phyloP scores from a whole-genome alignment of 2,329 filamentous ascomycete genomes.

The Xylariaceae sp. region DNA sequence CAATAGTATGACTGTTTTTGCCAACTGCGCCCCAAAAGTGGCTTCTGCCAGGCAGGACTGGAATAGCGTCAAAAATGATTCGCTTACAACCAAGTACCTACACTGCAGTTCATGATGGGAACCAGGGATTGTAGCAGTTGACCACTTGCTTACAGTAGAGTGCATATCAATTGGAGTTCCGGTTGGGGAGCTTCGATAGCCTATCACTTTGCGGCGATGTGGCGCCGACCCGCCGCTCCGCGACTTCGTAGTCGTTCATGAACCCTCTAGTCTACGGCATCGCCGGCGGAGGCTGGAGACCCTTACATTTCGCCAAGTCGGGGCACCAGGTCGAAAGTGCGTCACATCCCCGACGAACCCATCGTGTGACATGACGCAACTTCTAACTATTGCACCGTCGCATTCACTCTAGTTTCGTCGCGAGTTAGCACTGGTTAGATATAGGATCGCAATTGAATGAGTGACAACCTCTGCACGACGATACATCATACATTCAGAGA shows the following conservation, averaged over 20 bases:
- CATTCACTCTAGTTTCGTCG: too few relatives aligned
- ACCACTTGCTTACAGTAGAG: constrained; percentile 5
- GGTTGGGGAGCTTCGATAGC: constrained; percentile 2
- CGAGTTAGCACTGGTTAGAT: too few relatives aligned
- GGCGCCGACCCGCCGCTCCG: constrained; percentile 15
- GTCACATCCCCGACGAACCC: not conserved
- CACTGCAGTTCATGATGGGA: too few relatives aligned
- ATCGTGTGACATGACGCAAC: not conserved
- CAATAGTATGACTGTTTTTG: constrained; percentile 22
- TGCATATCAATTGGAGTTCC: constrained; percentile 5
- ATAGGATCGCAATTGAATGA: too few relatives aligned
- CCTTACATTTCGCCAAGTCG: not conserved
- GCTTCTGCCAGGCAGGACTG: constrained; percentile 19
- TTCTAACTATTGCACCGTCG: not conserved
- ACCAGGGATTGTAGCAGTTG: too few relatives aligned
- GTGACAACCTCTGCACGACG: too few relatives aligned
- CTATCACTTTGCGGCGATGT: constrained; percentile 1
- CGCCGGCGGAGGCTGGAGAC: constrained; percentile 26
- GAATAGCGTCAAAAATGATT: constrained; percentile 7
- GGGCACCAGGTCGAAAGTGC: not conserved
- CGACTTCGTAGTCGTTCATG: constrained; percentile 6
- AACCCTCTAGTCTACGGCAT: constrained; percentile 23
- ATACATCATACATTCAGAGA: too few relatives aligned
- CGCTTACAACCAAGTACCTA: constrained; percentile 5
- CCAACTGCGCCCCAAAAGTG: constrained; percentile 30